These are phyloP conservation scores for Trypanosoma rangeli DNA, from an alignment of 208 protist species.

Conservation along the genomic window DNA sequence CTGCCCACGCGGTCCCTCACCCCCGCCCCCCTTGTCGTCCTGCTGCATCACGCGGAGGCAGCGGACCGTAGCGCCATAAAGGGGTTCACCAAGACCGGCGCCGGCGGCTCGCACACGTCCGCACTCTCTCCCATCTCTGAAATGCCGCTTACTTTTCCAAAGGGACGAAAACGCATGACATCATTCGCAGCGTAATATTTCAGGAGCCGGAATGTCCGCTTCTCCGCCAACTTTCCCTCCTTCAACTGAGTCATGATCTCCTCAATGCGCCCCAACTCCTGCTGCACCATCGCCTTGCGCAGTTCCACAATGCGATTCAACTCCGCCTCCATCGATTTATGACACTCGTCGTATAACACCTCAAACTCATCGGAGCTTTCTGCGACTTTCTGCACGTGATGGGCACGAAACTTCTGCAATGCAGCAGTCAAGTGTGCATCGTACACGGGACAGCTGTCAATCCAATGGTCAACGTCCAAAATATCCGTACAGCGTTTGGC, in stretches of 20 bases:
- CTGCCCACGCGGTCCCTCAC: too few species aligned
- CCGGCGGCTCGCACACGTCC: conserved; percentile 76
- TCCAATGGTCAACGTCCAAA: conserved; percentile 59
- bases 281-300: conserved; percentile 42
- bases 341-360: conserved; percentile 40
- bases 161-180: conserved; percentile 71
- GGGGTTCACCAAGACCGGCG: conserved; percentile 81
- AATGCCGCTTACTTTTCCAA: conserved; percentile 87
- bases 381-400: conserved; percentile 56
- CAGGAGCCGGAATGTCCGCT: conserved; percentile 69
- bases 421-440: conserved; percentile 53
- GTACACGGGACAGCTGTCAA: conserved; percentile 78
- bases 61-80: conserved; percentile 24
- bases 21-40: too few species aligned
- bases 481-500: conserved; percentile 59
- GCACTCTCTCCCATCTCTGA: conserved; percentile 80
- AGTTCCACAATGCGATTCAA: conserved; percentile 64
- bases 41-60: too few species aligned
- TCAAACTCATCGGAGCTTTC: conserved; percentile 61
- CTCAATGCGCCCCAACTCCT: conserved; percentile 56
- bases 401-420: conserved; percentile 74
- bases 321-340: conserved; percentile 53
- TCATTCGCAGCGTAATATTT: conserved; percentile 91
- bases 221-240: conserved; percentile 70
- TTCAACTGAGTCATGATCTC: conserved; percentile 49